Evolutionary conservation across 768 basidiomycete species (phyloP).

Genomic region (Boletus rubescentipes): DNA sequence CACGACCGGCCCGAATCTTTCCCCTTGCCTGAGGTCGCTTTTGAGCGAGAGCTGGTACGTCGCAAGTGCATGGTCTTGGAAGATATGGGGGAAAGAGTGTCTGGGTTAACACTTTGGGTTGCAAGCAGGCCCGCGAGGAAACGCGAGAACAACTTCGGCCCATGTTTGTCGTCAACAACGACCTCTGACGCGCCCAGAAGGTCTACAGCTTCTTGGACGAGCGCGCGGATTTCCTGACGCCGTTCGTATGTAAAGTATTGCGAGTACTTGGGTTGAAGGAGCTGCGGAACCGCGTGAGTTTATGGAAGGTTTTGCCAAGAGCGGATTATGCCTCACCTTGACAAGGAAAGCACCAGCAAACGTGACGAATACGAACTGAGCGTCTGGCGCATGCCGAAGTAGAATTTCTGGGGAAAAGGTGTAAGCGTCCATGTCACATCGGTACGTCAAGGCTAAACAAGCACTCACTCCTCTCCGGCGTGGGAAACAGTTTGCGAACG

Average conservation of each 20-base stretch:
- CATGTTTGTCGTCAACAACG: slow-evolving; percentile 78
- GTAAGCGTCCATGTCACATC: background rate
- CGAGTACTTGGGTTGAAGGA: slow-evolving; percentile 76
- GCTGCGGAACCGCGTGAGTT: slow-evolving; percentile 36
- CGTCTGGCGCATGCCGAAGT: slow-evolving; percentile 74
- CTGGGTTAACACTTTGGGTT: slow-evolving; percentile 44
- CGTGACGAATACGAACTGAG: slow-evolving; percentile 74
- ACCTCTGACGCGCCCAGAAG: slow-evolving; percentile 69
- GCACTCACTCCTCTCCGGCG: slow-evolving; percentile 51
- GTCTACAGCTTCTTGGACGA: slow-evolving; percentile 66
- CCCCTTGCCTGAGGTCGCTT: slow-evolving; percentile 3
- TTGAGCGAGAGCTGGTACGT: slow-evolving; percentile 14
- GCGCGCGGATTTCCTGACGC: slow-evolving; percentile 57
- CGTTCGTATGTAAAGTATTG: slow-evolving; percentile 56
- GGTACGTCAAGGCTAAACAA: background rate
- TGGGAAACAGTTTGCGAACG: slow-evolving; percentile 52
- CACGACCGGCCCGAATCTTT: slow-evolving; percentile 7
- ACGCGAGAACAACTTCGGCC: slow-evolving; percentile 75
- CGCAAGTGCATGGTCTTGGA: slow-evolving; percentile 23
- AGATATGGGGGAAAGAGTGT: slow-evolving; percentile 13
- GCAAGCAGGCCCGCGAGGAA: slow-evolving; percentile 74
- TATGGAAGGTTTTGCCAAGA: background rate
- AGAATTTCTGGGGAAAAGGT: slow-evolving; percentile 42
- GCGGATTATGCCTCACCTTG: slow-evolving; percentile 47
- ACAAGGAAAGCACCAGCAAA: slow-evolving; percentile 83